Evolutionary conservation across 208 protist genomes (phyloP), one percentile per base, ranked within the genome.

Genomic region (Acanthamoeba triangularis): DNA sequence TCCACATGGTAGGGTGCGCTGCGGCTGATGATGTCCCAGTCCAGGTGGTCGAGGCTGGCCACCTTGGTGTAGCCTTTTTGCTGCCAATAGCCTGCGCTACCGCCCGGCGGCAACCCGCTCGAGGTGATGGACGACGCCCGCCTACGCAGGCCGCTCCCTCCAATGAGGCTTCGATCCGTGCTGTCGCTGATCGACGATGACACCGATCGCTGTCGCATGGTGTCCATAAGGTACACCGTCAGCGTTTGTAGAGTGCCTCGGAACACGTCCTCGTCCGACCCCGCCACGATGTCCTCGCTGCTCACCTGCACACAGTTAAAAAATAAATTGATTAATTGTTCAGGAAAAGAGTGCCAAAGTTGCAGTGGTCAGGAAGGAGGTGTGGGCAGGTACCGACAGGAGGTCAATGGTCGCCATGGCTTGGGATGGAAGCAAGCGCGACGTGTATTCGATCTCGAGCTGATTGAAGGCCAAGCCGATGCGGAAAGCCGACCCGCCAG

Each of bases 371-470:
- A 63, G 16, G n/a, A n/a, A n/a, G n/a, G 18, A 67, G 30, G 78
- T 5, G 23, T 47, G 41, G 35, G 13, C 37, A 8, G 41, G 16
- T 90, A 90, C 82, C 28, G 37, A 52, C 3, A 93, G 49, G 33
- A 93, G 47, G 35, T 78, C 67, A 37, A 93, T 78, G 37, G 88
- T 78, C 16, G 30, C 63, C 28, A 93, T 52, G 16, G 88, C 88
- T 30, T 37, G 37, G 18, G 88, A 72, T 0, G 87, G 87, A 47
- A 93, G 41, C 30, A 93, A 61, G 35, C 35, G 20, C 35, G 88
- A 61, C 7, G 88, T 59, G 67, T 93, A 93, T 11, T 78, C 61
- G 28, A 93, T 47, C 88, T 93, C 88, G 16, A 93, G 47, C 13
- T 93, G 47, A 78, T 65, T 30, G 30, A 78, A 35, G 33, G 33